Evolutionary conservation across 257 asterid genomes (phyloP).

Genomic region (Nicotiana undulata): DNA sequence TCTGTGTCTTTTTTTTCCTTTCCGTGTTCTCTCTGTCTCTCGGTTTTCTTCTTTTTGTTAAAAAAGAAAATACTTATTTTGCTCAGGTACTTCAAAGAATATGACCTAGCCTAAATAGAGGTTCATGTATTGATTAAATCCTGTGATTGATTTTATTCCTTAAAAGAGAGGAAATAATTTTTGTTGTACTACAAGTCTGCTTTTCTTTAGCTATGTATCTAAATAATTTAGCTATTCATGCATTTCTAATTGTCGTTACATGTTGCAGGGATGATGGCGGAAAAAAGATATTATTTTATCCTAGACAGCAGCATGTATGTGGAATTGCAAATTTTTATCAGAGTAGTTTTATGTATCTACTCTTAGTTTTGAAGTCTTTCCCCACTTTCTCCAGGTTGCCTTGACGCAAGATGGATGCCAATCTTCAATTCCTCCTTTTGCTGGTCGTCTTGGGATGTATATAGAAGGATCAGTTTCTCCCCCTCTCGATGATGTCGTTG

Average conservation of each 20-base stretch:
- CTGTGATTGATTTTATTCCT: not conserved
- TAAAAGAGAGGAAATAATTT: not conserved
- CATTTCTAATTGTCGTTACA: conserved; percentile 17
- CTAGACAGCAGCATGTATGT: conserved; percentile 70
- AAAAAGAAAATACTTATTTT: not conserved
- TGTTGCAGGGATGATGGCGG: conserved; percentile 54
- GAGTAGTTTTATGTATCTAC: not conserved
- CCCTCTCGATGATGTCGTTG: conserved; percentile 66
- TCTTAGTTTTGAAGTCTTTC: conserved; percentile 11
- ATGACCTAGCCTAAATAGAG: not conserved
- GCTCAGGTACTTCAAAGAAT: not conserved
- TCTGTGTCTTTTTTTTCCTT: not conserved
- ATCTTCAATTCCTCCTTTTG: conserved; percentile 58
- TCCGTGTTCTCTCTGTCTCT: not conserved
- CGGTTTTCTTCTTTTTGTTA: not conserved
- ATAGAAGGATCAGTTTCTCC: conserved; percentile 94
- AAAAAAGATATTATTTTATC: conserved; percentile 69
- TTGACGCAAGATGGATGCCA: conserved; percentile 77
- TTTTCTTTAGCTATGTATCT: not conserved
- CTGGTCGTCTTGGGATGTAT: conserved; percentile 76
- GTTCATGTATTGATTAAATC: not conserved
- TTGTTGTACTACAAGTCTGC: not conserved
- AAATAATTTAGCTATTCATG: not conserved
- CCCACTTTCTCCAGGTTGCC: conserved; percentile 48
- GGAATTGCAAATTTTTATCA: conserved; percentile 11